Base-by-base conservation (phyloP, 371 early-diverging fungal species). In the Lichtheimia ornata region DNA sequence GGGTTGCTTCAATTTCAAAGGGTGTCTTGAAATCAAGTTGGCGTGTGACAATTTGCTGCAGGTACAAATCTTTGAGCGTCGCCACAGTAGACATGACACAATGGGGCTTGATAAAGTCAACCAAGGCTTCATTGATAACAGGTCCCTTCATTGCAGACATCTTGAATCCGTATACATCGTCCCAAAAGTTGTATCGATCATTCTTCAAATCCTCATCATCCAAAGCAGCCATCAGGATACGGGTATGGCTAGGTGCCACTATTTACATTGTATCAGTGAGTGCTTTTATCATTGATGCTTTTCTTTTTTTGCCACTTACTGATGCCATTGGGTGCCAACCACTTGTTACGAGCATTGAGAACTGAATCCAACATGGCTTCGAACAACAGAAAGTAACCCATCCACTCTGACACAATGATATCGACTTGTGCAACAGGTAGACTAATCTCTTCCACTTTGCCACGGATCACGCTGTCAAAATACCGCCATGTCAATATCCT, bases 351-450 rank as follows among this genome's bases (percentile, higher is more conserved):
- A 9, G 95, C 95, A 28, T 89, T 87, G 12, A 94, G 77, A 15
- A 94, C 92, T 1, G 94, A 92, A 75, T 93, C 92, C 58, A 94
- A 74, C 95, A 94, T 94, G 65, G 92, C 88, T 82, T 94, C 94
- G 72, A 91, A 93, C 50, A 93, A 76, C 51, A 93, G 77, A 64
- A 90, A 92, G 73, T 94, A 94, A 1, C 95, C 95, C 95, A 94
- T 94, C 95, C 95, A 94, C 69, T 94, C 95, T 0, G 91, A 91
- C 43, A 94, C 85, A 59, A 94, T 93, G 53, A 94, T 92, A 70
- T 94, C 95, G 25, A 93, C 93, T 65, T 91, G 84, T 45, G 81
- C 63, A 2, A 83, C 91, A 30, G 95, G 95, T 55, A 94, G 69
- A 27, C 73, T 70, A 56, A 94, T 89, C 63, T 94, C 93, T 69